phyloP scores from a whole-genome alignment of 1,284 basidiomycete species.

The Hymenochaete sp. region DNA sequence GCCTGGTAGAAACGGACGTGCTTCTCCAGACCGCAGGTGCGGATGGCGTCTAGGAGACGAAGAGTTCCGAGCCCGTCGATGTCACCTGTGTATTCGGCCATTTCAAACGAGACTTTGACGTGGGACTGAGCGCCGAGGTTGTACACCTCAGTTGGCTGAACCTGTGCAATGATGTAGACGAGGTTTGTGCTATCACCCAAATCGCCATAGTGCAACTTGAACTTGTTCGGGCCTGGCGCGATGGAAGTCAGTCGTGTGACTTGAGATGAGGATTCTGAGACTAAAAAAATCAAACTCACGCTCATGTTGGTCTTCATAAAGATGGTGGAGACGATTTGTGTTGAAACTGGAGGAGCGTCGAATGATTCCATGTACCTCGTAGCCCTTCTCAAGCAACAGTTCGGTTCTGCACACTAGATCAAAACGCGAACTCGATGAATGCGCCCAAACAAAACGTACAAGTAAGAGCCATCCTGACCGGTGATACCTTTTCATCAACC shows the following conservation, averaged over 20 bases:
- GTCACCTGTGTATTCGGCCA: conserved; percentile 93
- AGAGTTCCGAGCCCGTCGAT: conserved; percentile 88
- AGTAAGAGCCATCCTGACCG: conserved; percentile 85
- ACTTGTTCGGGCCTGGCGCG: conserved; percentile 57
- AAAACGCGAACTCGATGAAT: neutral
- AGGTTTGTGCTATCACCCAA: conserved; percentile 88
- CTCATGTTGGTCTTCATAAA: conserved; percentile 83
- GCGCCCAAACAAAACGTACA: conserved; percentile 54
- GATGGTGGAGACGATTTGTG: conserved; percentile 82
- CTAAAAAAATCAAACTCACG: conserved; percentile 35
- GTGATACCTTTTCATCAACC: conserved; percentile 91
- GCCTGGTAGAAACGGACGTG: conserved; percentile 89
- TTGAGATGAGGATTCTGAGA: neutral
- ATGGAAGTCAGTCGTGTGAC: conserved; percentile 8
- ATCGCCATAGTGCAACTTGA: conserved; percentile 88
- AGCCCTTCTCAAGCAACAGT: conserved; percentile 77
- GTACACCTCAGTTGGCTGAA: conserved; percentile 88
- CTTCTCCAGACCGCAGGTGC: conserved; percentile 82
- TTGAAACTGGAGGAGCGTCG: conserved; percentile 92
- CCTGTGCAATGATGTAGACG: conserved; percentile 86
- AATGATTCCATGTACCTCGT: conserved; percentile 89
- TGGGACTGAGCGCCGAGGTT: conserved; percentile 95
- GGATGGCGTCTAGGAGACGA: conserved; percentile 84
- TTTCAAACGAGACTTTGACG: conserved; percentile 95
- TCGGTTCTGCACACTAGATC: conserved; percentile 54